Base-by-base conservation (phyloP, 192 early-diverging fungal genomes). In the Haplosporangium gracile region DNA sequence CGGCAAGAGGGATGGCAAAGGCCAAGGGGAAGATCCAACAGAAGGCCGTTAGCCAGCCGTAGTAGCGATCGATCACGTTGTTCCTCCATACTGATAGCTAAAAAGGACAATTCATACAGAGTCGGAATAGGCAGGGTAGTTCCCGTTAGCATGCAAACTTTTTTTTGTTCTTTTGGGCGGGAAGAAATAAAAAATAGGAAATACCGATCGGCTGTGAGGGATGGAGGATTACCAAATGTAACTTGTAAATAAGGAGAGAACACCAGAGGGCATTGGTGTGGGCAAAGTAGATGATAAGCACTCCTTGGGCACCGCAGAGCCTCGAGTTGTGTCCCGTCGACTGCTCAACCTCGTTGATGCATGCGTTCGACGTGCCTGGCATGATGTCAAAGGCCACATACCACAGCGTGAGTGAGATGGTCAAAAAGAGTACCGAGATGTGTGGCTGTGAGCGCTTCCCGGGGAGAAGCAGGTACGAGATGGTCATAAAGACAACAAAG, bases 251-350 rank as follows among this genome's bases (percentile, higher is more conserved):
- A 43, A 86, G 79, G 13, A 86, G 53, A 2, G 79, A 80, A 26
- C 84, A 81, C 84, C 84, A 86, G 72, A 86, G 78, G n/a, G 72
- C 69, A 43, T 60, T 74, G 34, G 84, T 81, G 51, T 86, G 84
- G 34, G 79, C 77, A 20, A 86, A 60, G 47, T 81, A 81, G 63
- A 86, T 76, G 57, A 86, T 86, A 18, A 86, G 40, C 36, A 86
- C 79, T 18, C 84, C 84, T n/a, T 86, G 84, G 45, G 65, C 45
- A 4, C 75, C 84, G 20, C 84, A 86, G 13, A 80, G 75, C 22
- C 26, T 68, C 36, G 84, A 86, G 68, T 86, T 86, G 5, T 78
- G 65, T 18, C 75, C 75, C 24, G 79, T 81, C 1, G 84, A 86
- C 29, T 77, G 40, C 51, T 86, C 84, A 74, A 71, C 81, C 16